Evolutionary conservation across 2,329 filamentous ascomycete genomes (phyloP), one percentile per base, ranked within the genome.

Genomic region (Pseudocercospora crystallina): DNA sequence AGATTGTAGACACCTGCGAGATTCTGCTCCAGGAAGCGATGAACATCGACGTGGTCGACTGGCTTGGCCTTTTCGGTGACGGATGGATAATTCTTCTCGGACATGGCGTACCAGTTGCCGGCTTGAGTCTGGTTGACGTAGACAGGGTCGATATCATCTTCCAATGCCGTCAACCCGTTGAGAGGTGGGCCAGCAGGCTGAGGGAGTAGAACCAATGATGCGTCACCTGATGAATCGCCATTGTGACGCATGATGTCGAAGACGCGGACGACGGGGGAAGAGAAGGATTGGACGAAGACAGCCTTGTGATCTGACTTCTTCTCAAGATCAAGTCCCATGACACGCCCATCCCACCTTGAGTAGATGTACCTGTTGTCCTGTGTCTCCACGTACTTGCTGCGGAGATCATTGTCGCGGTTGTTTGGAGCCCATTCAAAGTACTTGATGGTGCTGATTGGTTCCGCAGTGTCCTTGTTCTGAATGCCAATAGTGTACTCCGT

Each of bases 341-440:
- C 82, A 33, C 85, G 83, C 36, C 94, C 94, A 61, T 97, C 89
- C 62, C 90, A 88, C 61, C 85, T 84, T 59, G 86, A 89, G 59
- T 92, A 92, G 43, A 97, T 86, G 71, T 97, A 96, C 54, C 87
- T 87, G 60, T 88, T 85, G 68, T 97, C 91, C 66, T 91, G 85
- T 0, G 90, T 90, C n/a, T 42, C 43, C 9, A 80, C 81, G 65
- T 97, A 94, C 65, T 97, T 90, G 43, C 82, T 82, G 62, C 90
- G 85, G 5, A 99, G 82, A 67, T 99, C 94, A 57, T 82, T 82
- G 69, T 99, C 92, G 54, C 85, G 88, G 52, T 87, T 95, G 70
- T 99, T 99, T 11, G 91, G 89, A 0, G 84, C 85, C 94, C 94
- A 99, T 69, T 99, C 94, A 9, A 90, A 87, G 66, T 95, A 99